phyloP scores from a whole-genome alignment of 2,329 filamentous ascomycete genomes.

The Claviceps capensis region DNA sequence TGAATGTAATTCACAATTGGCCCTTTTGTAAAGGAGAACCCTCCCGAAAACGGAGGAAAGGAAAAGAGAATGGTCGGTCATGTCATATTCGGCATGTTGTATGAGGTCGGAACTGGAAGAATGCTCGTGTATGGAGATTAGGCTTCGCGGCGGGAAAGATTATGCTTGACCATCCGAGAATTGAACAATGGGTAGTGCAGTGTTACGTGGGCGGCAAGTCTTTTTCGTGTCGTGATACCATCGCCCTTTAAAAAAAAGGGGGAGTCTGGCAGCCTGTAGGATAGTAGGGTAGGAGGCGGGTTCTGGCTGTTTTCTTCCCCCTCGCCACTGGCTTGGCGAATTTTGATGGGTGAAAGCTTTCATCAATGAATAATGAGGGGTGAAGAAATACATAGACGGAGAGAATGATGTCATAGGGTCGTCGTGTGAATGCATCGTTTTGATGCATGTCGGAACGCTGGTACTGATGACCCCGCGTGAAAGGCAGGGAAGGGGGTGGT shows the following conservation, averaged over 20 bases:
- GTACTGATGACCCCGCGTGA: too few relatives aligned
- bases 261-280: not conserved
- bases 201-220: not conserved
- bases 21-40: too few relatives aligned
- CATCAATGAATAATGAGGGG: not conserved
- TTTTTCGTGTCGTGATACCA: not conserved
- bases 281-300: too few relatives aligned
- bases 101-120: not conserved
- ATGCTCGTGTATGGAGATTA: not conserved
- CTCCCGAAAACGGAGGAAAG: too few relatives aligned
- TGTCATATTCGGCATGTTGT: not conserved
- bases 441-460: not conserved
- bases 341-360: not conserved
- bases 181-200: not conserved
- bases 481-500: too few relatives aligned
- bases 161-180: conserved; percentile 1
- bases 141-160: not conserved
- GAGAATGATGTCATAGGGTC: not conserved
- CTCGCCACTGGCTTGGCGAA: too few relatives aligned
- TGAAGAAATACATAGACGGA: not conserved
- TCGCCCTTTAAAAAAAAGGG: not conserved
- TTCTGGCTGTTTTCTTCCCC: too few relatives aligned
- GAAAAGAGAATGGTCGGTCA: not conserved
- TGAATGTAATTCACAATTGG: too few relatives aligned
- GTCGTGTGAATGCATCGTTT: not conserved